Conservation (phyloP, 2,329 filamentous ascomycete species). For the Cytospora schulzeri region DNA sequence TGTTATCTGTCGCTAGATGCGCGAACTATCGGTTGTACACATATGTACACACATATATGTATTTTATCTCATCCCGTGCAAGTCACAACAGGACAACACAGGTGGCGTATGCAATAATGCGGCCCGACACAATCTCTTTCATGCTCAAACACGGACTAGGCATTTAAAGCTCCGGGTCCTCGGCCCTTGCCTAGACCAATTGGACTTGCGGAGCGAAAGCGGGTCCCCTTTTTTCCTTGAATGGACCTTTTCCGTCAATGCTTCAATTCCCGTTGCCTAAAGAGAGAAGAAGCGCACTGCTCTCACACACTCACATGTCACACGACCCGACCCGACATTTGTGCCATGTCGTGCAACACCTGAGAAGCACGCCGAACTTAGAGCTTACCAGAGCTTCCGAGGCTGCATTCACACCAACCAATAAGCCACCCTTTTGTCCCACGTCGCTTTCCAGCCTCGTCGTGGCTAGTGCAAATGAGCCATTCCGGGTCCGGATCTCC, state of each 20-base stretch:
- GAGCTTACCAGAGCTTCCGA: neutral
- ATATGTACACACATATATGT: too few species aligned
- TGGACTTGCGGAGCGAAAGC: neutral
- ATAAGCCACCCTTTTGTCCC: neutral
- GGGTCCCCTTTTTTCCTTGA: neutral
- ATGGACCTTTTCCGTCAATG: neutral
- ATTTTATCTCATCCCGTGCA: too few species aligned
- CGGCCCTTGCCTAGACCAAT: neutral
- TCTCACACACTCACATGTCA: neutral
- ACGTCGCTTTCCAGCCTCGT: neutral
- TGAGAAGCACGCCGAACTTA: neutral
- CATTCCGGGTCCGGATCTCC: neutral
- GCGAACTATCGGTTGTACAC: neutral
- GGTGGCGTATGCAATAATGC: too few species aligned
- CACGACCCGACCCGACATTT: neutral
- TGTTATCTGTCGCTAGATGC: neutral
- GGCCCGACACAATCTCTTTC: neutral
- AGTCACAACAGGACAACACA: too few species aligned
- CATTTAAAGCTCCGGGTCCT: too few species aligned
- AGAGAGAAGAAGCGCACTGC: neutral
- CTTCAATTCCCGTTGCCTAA: neutral
- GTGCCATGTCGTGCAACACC: neutral
- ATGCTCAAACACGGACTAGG: neutral
- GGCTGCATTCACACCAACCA: neutral
- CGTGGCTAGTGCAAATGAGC: conserved; percentile 2